phyloP scores from a whole-genome alignment of 2,329 filamentous ascomycete genomes.

The Cercospora janseana region DNA sequence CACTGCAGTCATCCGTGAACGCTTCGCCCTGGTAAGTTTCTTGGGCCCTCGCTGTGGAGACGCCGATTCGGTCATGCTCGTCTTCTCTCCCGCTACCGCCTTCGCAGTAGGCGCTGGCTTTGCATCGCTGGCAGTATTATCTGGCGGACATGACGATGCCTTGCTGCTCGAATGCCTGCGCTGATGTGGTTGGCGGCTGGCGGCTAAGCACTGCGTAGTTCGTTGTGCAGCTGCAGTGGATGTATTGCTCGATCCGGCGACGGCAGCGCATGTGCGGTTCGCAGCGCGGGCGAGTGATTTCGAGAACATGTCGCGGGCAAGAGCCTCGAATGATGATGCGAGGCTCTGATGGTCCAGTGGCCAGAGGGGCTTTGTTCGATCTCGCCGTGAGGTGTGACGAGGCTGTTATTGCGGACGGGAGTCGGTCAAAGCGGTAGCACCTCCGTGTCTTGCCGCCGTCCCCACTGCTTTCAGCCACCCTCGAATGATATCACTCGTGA shows the following conservation, averaged over 20 bases:
- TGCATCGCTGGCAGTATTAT: constrained; percentile 31
- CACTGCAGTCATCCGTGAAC: constrained; percentile 17
- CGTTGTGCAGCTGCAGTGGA: constrained; percentile 35
- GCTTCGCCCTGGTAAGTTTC: constrained; percentile 24
- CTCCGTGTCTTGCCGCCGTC: constrained; percentile 6
- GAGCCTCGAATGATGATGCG: constrained; percentile 5
- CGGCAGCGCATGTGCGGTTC: constrained; percentile 31
- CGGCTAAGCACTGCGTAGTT: constrained; percentile 35
- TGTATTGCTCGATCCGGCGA: constrained; percentile 24
- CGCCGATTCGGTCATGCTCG: constrained; percentile 20
- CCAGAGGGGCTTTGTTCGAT: no score
- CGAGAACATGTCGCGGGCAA: constrained; percentile 33
- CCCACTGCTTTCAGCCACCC: constrained; percentile 3
- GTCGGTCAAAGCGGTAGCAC: constrained; percentile 5
- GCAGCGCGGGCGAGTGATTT: constrained; percentile 35
- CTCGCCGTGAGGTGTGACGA: no score
- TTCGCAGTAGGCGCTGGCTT: constrained; percentile 35
- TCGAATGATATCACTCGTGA: not conserved
- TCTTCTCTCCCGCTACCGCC: constrained; percentile 20
- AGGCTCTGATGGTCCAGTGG: constrained; percentile 3
- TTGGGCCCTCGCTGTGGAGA: constrained; percentile 22
- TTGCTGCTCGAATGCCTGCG: constrained; percentile 53
- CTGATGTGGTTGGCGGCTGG: constrained; percentile 44
- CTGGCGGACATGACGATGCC: constrained; percentile 43
- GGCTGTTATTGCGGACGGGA: constrained; percentile 1